Conservation (phyloP, 176 grass and related monocot genomes). For the Dendrocalamus sinicus region DNA sequence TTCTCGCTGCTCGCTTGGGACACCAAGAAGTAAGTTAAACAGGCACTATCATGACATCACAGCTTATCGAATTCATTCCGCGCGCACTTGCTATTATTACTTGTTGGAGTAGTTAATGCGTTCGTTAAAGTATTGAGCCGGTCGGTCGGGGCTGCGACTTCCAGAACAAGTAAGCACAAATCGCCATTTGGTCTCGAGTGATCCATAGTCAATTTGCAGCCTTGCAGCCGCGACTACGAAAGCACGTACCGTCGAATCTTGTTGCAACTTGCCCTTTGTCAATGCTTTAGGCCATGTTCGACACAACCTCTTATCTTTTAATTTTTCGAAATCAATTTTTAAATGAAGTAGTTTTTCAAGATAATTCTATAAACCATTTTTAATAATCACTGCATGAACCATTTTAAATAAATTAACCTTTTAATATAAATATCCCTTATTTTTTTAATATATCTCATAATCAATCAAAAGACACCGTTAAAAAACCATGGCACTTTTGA, state of each 20-base stretch:
- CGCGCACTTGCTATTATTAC: neutral
- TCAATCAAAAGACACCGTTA: fast-evolving
- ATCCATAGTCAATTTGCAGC: neutral
- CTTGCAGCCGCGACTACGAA: neutral
- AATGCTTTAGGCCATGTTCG: neutral
- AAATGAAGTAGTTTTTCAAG: fast-evolving
- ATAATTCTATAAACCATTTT: fast-evolving
- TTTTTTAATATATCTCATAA: too few relatives aligned
- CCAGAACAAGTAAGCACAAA: neutral
- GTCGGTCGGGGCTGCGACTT: neutral
- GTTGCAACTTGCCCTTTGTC: neutral
- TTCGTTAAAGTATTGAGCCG: neutral
- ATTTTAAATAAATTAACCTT: fast-evolving
- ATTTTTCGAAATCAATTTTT: too few relatives aligned
- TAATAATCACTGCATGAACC: fast-evolving
- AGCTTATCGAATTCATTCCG: neutral
- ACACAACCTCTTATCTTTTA: too few relatives aligned
- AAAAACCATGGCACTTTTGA: too few relatives aligned
- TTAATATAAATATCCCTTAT: too few relatives aligned
- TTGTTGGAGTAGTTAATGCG: neutral
- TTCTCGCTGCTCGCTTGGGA: neutral
- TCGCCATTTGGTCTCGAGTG: neutral
- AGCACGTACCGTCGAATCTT: neutral
- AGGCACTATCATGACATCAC: neutral
- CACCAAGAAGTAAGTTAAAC: neutral